Conservation (phyloP, 75 land plant genomes). For the Adiantum capillusveneris region DNA sequence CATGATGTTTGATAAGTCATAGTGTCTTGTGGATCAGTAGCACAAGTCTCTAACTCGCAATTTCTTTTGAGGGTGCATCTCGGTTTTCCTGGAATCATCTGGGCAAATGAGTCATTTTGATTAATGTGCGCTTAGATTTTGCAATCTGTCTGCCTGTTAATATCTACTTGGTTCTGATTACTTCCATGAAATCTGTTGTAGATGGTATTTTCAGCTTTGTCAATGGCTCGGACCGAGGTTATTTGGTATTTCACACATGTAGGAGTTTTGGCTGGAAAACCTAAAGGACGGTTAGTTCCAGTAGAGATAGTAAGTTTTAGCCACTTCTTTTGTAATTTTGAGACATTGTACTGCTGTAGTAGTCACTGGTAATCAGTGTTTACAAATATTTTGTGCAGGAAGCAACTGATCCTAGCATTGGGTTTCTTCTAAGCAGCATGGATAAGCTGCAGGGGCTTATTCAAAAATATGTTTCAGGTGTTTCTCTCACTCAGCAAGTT, state of each 20-base stretch:
- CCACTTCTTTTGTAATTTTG: too few relatives aligned
- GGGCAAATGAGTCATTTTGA: too few relatives aligned
- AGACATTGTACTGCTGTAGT: too few relatives aligned
- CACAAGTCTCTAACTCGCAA: too few relatives aligned
- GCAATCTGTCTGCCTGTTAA: too few relatives aligned
- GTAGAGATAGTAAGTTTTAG: slow-evolving; percentile 78
- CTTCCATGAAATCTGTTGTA: slow-evolving; percentile 13
- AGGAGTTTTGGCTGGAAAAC: slow-evolving; percentile 73
- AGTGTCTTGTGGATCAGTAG: too few relatives aligned
- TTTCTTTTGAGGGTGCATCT: too few relatives aligned
- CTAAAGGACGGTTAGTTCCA: slow-evolving; percentile 61
- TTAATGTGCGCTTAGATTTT: too few relatives aligned
- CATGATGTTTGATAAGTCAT: too few relatives aligned
- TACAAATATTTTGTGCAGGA: slow-evolving; percentile 46
- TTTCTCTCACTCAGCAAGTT: too few relatives aligned
- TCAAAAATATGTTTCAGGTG: slow-evolving; percentile 90
- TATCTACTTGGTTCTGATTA: too few relatives aligned
- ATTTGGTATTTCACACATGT: slow-evolving; percentile 94
- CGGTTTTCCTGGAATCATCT: too few relatives aligned
- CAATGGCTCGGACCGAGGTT: slow-evolving; percentile 74
- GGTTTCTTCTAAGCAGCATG: slow-evolving; percentile 85
- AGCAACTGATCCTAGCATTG: slow-evolving; percentile 90
- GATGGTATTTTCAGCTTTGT: slow-evolving; percentile 99
- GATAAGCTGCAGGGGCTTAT: slow-evolving; percentile 78
- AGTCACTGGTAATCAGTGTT: background rate